A percentile compares a stretch with the other conserved stretches of the same genome.
These are phyloP conservation scores for Scutellaria galericulata DNA, from an alignment of 257 asterid species.

Conservation along the genomic window DNA sequence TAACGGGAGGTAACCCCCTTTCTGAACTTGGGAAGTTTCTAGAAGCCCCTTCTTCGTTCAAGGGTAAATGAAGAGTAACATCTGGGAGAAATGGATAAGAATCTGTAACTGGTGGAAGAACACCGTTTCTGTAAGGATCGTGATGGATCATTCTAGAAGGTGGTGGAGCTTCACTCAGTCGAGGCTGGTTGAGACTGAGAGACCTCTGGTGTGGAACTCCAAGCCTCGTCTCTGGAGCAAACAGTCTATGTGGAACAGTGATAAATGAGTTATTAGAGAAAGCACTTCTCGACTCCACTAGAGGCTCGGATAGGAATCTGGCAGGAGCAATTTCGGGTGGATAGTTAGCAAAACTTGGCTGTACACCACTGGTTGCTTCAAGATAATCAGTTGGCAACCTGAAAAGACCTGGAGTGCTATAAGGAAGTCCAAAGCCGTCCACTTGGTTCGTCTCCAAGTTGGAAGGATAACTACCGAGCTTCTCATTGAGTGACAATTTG, in stretches of 20 bases:
- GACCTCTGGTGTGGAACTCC: constrained; percentile 38
- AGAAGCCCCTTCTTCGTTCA: constrained; percentile 44
- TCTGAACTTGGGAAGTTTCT: constrained; percentile 47
- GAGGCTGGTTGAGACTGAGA: constrained; percentile 39
- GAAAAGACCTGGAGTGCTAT: constrained; percentile 60
- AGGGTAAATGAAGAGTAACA: constrained; percentile 39
- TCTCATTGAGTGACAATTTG: constrained; percentile 60
- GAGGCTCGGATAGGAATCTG: constrained; percentile 39
- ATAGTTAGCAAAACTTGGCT: constrained; percentile 33
- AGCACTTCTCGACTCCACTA: constrained; percentile 39
- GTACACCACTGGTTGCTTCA: constrained; percentile 40
- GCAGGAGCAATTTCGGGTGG: constrained; percentile 38
- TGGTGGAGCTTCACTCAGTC: constrained; percentile 35
- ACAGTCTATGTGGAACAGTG: constrained; percentile 34
- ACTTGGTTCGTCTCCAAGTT: constrained; percentile 29
- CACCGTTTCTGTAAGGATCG: constrained; percentile 42
- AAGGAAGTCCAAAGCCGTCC: constrained; percentile 49
- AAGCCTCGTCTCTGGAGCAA: constrained; percentile 34
- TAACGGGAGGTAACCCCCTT: constrained; percentile 48
- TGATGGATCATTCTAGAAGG: constrained; percentile 41
- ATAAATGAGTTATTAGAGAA: constrained; percentile 32
- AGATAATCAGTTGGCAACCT: constrained; percentile 73
- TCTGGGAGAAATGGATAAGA: constrained; percentile 47
- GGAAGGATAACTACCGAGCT: constrained; percentile 44
- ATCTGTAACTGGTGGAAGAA: constrained; percentile 36